Conservation (phyloP, 2,329 filamentous ascomycete species). For the Clarireedia hainanense region DNA sequence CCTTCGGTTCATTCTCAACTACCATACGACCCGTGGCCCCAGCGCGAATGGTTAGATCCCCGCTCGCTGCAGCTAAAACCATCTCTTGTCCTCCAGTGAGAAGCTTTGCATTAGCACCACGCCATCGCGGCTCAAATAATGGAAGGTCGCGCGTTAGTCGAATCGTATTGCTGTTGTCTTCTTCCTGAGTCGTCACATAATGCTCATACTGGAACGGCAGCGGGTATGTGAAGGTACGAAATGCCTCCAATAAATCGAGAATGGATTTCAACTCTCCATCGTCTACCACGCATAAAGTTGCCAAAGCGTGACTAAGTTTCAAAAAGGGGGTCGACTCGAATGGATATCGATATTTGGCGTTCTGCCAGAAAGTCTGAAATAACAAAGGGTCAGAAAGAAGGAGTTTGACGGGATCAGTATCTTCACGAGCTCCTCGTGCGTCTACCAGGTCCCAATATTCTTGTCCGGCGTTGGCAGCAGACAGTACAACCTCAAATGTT, state of each 20-base stretch:
- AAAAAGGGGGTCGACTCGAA: constrained; percentile 78
- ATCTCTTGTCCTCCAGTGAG: constrained; percentile 10
- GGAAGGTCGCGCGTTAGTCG: constrained; percentile 56
- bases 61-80: constrained; percentile 27
- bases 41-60: constrained; percentile 53
- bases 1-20: constrained; percentile 67
- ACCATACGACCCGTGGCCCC: constrained; percentile 66
- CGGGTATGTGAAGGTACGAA: constrained; percentile 68
- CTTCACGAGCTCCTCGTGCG: constrained; percentile 32
- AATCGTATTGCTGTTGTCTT: constrained; percentile 77
- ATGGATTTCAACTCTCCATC: constrained; percentile 31
- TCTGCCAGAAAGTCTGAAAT: constrained; percentile 43
- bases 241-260: constrained; percentile 50
- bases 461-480: constrained; percentile 23
- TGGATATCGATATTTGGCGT: constrained; percentile 71
- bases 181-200: constrained; percentile 74
- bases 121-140: constrained; percentile 45
- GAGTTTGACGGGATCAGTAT: constrained; percentile 37
- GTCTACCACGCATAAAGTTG: constrained; percentile 36
- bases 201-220: constrained; percentile 64
- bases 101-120: neutral
- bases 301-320: constrained; percentile 59
- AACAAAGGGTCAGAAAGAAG: constrained; percentile 39
- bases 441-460: constrained; percentile 28
- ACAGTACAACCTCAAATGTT: constrained; percentile 28